Percentiles rank a stretch among this genome's conserved stretches.
Evolutionary conservation across 495 filamentous ascomycete genomes (phyloP).

Genomic region (Podospora pseudopauciseta): DNA sequence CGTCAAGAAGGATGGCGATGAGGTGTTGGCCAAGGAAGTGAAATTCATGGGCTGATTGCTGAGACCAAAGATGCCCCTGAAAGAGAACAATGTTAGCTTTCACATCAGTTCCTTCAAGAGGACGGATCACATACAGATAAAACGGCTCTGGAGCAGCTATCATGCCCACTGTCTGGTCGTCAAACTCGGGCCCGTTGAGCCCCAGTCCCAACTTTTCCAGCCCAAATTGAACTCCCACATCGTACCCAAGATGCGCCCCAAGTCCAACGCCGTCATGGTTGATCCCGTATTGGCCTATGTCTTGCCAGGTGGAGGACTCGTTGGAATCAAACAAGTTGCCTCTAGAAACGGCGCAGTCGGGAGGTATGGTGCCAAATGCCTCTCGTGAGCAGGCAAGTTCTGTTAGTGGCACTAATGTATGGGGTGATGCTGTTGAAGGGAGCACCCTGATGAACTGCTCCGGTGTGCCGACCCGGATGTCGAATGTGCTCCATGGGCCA

Average conservation of each 20-base stretch:
- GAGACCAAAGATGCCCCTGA: conserved; percentile 50
- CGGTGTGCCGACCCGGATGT: conserved; percentile 47
- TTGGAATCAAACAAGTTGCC: conserved; percentile 49
- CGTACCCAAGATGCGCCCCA: conserved; percentile 43
- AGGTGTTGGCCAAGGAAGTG: conserved; percentile 38
- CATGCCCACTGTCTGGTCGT: conserved; percentile 47
- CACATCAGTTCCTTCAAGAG: background rate
- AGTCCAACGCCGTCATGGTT: conserved; percentile 39
- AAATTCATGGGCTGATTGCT: conserved; percentile 50
- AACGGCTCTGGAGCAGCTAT: conserved; percentile 44
- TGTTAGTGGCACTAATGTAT: conserved; percentile 42
- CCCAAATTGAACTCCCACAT: conserved; percentile 43
- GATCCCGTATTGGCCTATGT: conserved; percentile 36
- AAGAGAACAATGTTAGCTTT: conserved; percentile 12
- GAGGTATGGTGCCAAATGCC: conserved; percentile 31
- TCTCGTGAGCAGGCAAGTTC: conserved; percentile 29
- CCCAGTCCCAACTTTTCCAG: conserved; percentile 52
- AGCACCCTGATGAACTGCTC: conserved; percentile 45
- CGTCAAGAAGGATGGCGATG: conserved; percentile 48
- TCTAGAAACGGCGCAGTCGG: conserved; percentile 42
- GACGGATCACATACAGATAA: conserved; percentile 42
- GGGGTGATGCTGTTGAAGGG: conserved; percentile 43
- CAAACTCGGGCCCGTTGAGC: conserved; percentile 40
- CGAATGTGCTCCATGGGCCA: conserved; percentile 53
- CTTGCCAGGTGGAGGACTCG: conserved; percentile 46